Base-by-base conservation (phyloP, 1,139 yeast genomes). In the Hansenula lynferdii region DNA sequence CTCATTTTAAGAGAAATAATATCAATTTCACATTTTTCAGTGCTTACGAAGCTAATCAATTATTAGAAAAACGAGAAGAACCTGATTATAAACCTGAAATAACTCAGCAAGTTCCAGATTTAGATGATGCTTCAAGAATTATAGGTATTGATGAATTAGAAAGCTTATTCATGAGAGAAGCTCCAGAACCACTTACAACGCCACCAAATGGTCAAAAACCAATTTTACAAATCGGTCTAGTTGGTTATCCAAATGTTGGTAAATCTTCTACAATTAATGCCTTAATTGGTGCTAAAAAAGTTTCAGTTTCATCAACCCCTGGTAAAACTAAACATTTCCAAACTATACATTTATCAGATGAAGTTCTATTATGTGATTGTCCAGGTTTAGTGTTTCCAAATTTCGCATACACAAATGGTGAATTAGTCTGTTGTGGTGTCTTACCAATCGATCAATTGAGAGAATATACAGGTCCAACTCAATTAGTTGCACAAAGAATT, bases 321-420 rank as follows among this genome's bases (percentile, higher is more conserved):
- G 99, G 99, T 68, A 94, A 94, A 61, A 94, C 99, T 15, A 94
- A 94, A 62, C 99, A 94, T 71, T 94, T 94, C 72, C 99, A 94
- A 69, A 94, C 99, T 2, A 89, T 94, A 46, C 78, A 81, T 55
- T 73, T 94, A 34, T 80, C 96, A 1, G 85, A 84, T 36, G 73
- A 83, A 33, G 95, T 92, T 8, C 72, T 87, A 50, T 71, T 94
- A 39, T 92, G 98, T 65, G 99, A 94, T 72, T 94, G 99, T 72
- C 99, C 99, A 3, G 99, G 99, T 73, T 72, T 94, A 49, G 99
- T 94, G 18, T 94, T 94, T 70, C 98, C 99, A 26, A 94, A 92
- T 58, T 94, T 92, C 61, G 97, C 98, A 16, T 85, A 85, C 59
- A 86, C 97, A 20, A 89, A 90, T 56, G 97, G 96, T 51, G 99